Evolutionary conservation across 1,284 basidiomycete genomes (phyloP), one percentile per base, ranked within the genome.

Genomic region (Ustilago shanxiensis): DNA sequence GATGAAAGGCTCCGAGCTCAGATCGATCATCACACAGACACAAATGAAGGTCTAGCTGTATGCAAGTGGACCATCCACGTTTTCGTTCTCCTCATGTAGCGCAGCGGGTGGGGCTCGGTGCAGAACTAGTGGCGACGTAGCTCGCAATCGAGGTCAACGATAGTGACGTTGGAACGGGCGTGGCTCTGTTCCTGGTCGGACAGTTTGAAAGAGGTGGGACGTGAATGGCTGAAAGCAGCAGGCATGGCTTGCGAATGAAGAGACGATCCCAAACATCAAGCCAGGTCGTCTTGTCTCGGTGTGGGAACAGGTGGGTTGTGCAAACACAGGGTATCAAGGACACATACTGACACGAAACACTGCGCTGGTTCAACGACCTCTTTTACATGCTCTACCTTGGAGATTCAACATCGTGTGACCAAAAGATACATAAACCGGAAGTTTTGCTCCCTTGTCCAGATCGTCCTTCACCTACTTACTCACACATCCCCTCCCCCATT

Each of bases 341-440:
- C 31, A 33, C 31, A 33, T 33, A 6, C 31, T 28, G 47, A 24
- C 2, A 28, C 22, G 6, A 6, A 26, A 2, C 20, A n/a, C 26
- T 13, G n/a, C 22, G 8, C 24, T 26, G 47, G 24, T 13, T 26
- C 41, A 20, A 11, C 22, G 14, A 22, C 6, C 44, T 49, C 24
- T 3, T 28, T 49, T n/a, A 8, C 47, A 49, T 10, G 47, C 26
- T 8, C 22, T 13, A 49, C 11, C n/a, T 26, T 26, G 22, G n/a
- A 24, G 2, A 22, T 22, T 20, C 0, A 14, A 24, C 54, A 24
- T 3, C 31, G 22, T 10, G 41, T 7, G 20, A 16, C 22, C 11
- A 50, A 47, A 54, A 62, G 50, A 22, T 62, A 62, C 60, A 54
- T 62, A 62, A 53, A n/a, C 28, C 41, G 51, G 24, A 33, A 18